Evolutionary conservation across 2,329 filamentous ascomycete species (phyloP).

Genomic region (Colletotrichum sp.): DNA sequence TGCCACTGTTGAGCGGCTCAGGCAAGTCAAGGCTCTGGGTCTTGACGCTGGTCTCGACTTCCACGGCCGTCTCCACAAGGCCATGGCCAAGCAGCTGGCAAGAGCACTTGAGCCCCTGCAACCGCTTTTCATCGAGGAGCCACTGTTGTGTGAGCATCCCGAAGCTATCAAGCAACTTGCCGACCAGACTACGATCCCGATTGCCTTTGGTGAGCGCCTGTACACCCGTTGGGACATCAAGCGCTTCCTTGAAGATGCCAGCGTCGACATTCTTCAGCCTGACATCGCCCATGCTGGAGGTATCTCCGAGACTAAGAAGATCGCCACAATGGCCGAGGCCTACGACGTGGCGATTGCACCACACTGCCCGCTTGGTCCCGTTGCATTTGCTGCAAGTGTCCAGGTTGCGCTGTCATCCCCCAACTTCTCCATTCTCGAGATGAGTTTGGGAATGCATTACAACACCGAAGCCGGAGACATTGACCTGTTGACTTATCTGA

Average conservation of each 20-base stretch:
- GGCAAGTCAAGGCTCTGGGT: slow-evolving; percentile 65
- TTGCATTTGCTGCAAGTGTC: slow-evolving; percentile 68
- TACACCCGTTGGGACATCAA: slow-evolving; percentile 71
- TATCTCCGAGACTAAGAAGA: slow-evolving; percentile 66
- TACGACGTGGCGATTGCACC: slow-evolving; percentile 71
- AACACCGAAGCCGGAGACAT: slow-evolving; percentile 50
- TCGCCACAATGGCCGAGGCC: slow-evolving; percentile 67
- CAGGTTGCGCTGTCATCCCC: slow-evolving; percentile 60
- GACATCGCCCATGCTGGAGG: slow-evolving; percentile 70
- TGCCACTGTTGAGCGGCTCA: slow-evolving; percentile 63
- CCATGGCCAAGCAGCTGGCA: slow-evolving; percentile 73
- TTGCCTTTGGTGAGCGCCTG: slow-evolving; percentile 69
- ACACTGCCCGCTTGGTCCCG: slow-evolving; percentile 69
- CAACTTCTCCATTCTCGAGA: slow-evolving; percentile 72
- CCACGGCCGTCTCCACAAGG: slow-evolving; percentile 71
- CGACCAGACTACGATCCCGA: slow-evolving; percentile 59
- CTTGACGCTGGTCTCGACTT: slow-evolving; percentile 73
- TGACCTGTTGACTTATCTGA: slow-evolving; percentile 65
- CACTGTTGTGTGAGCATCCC: slow-evolving; percentile 65
- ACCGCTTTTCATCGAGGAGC: slow-evolving; percentile 72
- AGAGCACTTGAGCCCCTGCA: slow-evolving; percentile 64
- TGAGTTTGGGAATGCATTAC: slow-evolving; percentile 75
- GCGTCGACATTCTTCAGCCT: slow-evolving; percentile 69
- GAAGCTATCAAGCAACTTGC: slow-evolving; percentile 64
- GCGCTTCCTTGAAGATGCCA: slow-evolving; percentile 63